Evolutionary conservation across 1,284 basidiomycete species (phyloP), one percentile per base, ranked within the genome.

Genomic region (Phellopilus nigrolimitatus): DNA sequence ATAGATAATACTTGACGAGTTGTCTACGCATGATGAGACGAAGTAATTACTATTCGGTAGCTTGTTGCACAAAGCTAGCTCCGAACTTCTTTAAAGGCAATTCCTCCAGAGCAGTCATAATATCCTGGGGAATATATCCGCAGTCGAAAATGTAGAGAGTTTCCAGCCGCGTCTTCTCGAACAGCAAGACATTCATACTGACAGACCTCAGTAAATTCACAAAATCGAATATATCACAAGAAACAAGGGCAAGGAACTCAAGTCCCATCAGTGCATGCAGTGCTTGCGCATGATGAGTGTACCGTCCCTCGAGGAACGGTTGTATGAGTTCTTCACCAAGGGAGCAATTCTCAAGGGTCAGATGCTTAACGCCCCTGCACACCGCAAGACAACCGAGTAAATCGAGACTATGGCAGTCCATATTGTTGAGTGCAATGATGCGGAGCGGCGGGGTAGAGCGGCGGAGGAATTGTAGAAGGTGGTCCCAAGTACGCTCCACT

Each of bases 91-190:
- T 33, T 9, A 47, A 24, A 37, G 44, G 31, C 5, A 47, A 21
- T 1, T 24, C 17, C 1, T 5, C 36, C 33, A 47, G 34, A 24
- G 31, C 38, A 19, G 12, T 15, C 7, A 49, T 10, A 9, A 49
- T 30, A 31, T 49, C 39, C 39, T 49, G 38, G 12, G 48, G 30
- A 8, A 49, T 42, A 3, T n/a, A 15, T 24, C 40, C 48, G 31
- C 38, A 49, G 15, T 33, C 21, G 24, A 34, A 41, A 6, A 49
- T 42, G 9, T 42, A 42, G 9, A 49, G 30, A 6, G n/a, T 36
- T 1, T 13, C 34, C 27, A 49, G 24, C 21, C 21, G 24, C 3
- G 31, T 28, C 24, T 36, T 42, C 31, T 27, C 24, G 24, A 30
- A 30, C 7, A 31, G 1, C 8, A 30, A 13, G 6, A 22, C 19